phyloP scores from a whole-genome alignment of 2,329 filamentous ascomycete genomes.

The Zymoseptoria ardabiliae region DNA sequence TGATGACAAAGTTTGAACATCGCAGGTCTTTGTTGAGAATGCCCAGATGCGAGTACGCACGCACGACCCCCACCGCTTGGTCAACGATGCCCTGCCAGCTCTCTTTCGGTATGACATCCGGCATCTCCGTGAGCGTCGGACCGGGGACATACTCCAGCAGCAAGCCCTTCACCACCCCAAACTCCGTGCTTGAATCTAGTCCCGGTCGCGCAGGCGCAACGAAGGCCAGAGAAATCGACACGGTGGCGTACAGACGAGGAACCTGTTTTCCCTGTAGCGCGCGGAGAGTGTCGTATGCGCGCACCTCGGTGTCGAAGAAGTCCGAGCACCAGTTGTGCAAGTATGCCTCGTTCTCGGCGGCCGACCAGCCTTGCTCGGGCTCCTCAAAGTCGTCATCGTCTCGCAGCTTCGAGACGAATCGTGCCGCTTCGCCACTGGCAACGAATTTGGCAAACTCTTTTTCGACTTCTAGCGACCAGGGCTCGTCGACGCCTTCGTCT shows the following conservation, averaged over 20 bases:
- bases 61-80: neutral
- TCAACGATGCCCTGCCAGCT: constrained; percentile 3
- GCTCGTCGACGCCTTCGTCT: neutral
- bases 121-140: constrained; percentile 1
- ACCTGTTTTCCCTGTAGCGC: too few relatives aligned
- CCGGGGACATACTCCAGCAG: constrained; percentile 1
- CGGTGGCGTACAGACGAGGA: too few relatives aligned
- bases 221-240: too few relatives aligned
- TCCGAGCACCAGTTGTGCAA: neutral
- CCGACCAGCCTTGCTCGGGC: constrained; percentile 4
- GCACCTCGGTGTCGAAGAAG: too few relatives aligned
- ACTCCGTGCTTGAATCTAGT: too few relatives aligned
- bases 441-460: neutral
- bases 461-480: neutral
- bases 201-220: too few relatives aligned
- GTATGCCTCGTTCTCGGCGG: constrained; percentile 5
- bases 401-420: neutral
- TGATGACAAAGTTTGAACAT: too few relatives aligned
- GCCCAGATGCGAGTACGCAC: too few relatives aligned
- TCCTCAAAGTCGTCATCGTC: constrained; percentile 3
- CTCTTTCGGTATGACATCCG: neutral
- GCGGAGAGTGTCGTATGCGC: too few relatives aligned
- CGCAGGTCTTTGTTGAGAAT: too few relatives aligned
- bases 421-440: neutral
- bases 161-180: too few relatives aligned